phyloP scores from a whole-genome alignment of 1,284 basidiomycete species.

The Cryptococcus depauperatus region DNA sequence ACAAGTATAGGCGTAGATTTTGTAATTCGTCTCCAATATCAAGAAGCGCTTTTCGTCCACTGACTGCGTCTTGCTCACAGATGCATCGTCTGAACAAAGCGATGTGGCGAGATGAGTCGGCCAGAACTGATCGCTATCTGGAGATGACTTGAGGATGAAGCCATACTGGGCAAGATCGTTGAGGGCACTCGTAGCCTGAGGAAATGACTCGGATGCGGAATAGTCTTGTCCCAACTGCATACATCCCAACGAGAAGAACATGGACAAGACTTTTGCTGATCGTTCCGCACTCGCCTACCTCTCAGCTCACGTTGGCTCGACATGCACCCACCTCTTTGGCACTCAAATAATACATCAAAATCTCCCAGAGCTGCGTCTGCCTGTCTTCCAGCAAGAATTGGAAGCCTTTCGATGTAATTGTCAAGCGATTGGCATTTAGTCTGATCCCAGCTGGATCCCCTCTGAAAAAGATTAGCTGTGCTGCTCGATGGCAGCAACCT shows the following conservation, averaged over 20 bases:
- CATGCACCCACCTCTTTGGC: conserved; percentile 29
- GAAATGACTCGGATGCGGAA: conserved; percentile 70
- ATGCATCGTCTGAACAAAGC: conserved; percentile 54
- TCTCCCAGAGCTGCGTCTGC: conserved; percentile 96
- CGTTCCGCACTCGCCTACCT: conserved; percentile 74
- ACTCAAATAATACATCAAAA: conserved; percentile 71
- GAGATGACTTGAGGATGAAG: conserved; percentile 73
- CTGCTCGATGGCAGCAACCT: too few relatives aligned
- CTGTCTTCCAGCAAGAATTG: conserved; percentile 94
- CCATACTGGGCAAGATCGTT: conserved; percentile 92
- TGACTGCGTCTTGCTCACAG: conserved; percentile 52
- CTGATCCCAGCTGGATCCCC: conserved; percentile 12
- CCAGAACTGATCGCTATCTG: conserved; percentile 60
- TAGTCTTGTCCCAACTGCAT: conserved; percentile 94
- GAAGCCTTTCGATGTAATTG: conserved; percentile 92
- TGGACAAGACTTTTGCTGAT: conserved; percentile 84
- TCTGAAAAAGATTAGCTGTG: not conserved
- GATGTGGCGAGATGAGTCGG: conserved; percentile 96
- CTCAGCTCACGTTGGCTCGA: conserved; percentile 4
- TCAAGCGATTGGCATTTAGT: conserved; percentile 47
- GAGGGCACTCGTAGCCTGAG: conserved; percentile 76
- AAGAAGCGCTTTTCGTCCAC: conserved; percentile 70
- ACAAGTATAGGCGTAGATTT: conserved; percentile 97
- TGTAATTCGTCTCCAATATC: conserved; percentile 96
- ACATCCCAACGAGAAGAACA: conserved; percentile 90